A percentile compares a stretch with the other conserved stretches of the same genome.
These are phyloP conservation scores for Leishmania gerbilli DNA, from an alignment of 208 protist genomes.

Conservation along the genomic window DNA sequence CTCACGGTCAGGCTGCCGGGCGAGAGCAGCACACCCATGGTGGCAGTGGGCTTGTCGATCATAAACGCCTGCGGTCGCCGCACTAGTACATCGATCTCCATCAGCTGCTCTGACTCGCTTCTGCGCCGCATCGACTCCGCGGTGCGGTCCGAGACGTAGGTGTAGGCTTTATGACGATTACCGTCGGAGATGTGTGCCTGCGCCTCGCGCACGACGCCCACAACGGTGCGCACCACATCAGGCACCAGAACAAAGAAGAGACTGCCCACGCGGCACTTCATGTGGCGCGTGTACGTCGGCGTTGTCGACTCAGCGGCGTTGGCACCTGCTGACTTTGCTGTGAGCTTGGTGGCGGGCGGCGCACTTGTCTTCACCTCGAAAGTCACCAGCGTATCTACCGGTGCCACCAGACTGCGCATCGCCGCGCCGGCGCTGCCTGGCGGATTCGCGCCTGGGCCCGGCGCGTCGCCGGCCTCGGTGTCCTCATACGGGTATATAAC, in stretches of 20 bases:
- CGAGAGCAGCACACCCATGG: constrained; percentile 52
- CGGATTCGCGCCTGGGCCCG: background rate
- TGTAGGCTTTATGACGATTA: constrained; percentile 72
- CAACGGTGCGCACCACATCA: constrained; percentile 55
- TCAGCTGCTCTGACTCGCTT: constrained; percentile 40
- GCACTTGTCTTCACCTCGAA: constrained; percentile 21
- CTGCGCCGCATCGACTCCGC: constrained; percentile 34
- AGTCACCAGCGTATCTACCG: constrained; percentile 12
- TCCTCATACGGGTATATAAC: constrained; percentile 52
- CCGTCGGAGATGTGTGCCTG: constrained; percentile 58
- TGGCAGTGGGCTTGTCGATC: constrained; percentile 41
- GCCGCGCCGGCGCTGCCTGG: background rate
- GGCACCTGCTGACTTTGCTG: background rate
- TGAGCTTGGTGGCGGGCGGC: background rate
- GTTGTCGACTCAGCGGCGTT: background rate
- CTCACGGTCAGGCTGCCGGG: constrained; percentile 57
- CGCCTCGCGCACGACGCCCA: constrained; percentile 45
- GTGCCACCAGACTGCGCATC: constrained; percentile 1
- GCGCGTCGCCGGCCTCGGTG: constrained; percentile 19
- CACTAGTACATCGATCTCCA: constrained; percentile 66
- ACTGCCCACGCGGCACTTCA: constrained; percentile 51
- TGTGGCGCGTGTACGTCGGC: constrained; percentile 40
- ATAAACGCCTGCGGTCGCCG: constrained; percentile 58
- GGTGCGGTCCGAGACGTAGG: constrained; percentile 64
- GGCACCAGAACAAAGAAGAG: constrained; percentile 67